phyloP scores from a whole-genome alignment of 2,329 filamentous ascomycete species.

The Phaeosphaeriaceae sp. region DNA sequence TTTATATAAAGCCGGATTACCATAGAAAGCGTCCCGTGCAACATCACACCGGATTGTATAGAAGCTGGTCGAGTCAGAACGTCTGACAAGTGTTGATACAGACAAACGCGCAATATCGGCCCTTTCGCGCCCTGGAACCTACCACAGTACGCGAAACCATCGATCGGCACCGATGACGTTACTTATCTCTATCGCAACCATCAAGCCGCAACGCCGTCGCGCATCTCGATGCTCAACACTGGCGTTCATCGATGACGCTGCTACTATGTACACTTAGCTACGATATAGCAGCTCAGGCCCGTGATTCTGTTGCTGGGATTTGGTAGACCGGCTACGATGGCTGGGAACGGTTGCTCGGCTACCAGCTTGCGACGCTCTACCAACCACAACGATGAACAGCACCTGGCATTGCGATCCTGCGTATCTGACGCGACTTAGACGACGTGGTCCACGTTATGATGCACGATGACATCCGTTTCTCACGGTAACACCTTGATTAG shows the following conservation, averaged over 20 bases:
- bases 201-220: not conserved
- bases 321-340: not conserved
- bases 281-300: not conserved
- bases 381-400: not conserved
- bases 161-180: conserved; percentile 2
- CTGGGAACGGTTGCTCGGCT: not conserved
- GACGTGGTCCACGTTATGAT: not conserved
- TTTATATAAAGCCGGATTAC: not conserved
- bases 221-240: not conserved
- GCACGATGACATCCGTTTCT: not conserved
- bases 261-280: not conserved
- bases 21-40: not conserved
- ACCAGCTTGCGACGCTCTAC: not conserved
- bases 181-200: not conserved
- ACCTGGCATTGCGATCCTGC: not conserved
- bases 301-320: not conserved
- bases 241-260: not conserved
- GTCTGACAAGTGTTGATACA: not conserved
- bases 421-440: not conserved
- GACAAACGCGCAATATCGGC: not conserved
- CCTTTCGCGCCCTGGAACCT: not conserved
- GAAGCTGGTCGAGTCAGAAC: not conserved
- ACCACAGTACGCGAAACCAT: not conserved
- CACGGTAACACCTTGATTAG: not conserved
- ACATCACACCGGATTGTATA: not conserved